Conservation (phyloP, 768 basidiomycete species). For the Pisolithus orientalis region DNA sequence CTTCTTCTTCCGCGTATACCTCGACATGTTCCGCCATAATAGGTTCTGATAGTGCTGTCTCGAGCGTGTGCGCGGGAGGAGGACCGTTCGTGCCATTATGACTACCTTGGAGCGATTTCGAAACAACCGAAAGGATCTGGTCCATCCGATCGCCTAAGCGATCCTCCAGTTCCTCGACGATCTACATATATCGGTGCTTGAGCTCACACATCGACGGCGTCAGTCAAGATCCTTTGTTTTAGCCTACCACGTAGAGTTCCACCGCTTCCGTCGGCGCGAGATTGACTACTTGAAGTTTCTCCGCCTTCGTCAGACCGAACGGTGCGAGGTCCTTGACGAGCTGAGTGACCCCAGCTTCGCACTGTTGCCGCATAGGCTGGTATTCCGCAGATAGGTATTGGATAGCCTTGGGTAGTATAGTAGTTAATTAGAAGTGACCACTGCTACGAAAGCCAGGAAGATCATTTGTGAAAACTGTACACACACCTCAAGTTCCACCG, state of each 20-base stretch:
- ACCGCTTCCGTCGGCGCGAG: conserved; percentile 76
- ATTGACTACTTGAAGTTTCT: conserved; percentile 91
- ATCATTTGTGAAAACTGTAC: conserved; percentile 30
- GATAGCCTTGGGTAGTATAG: conserved; percentile 54
- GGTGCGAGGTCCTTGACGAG: conserved; percentile 63
- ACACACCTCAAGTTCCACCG: conserved; percentile 68
- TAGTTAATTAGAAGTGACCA: not conserved
- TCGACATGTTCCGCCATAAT: conserved; percentile 2
- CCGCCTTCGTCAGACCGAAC: conserved; percentile 78
- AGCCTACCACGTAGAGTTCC: conserved; percentile 78
- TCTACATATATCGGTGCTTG: conserved; percentile 37
- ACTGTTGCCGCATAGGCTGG: conserved; percentile 64
- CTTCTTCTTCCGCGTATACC: conserved; percentile 15
- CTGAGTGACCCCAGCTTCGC: conserved; percentile 51
- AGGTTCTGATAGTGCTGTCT: not conserved
- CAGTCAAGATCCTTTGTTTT: no score
- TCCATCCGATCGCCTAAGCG: conserved; percentile 67
- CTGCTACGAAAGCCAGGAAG: not conserved
- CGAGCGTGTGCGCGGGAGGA: not conserved
- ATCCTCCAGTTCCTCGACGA: conserved; percentile 88
- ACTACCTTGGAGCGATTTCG: conserved; percentile 28
- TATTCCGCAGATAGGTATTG: conserved; percentile 74
- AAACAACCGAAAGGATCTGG: conserved; percentile 56
- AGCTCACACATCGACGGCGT: no score
- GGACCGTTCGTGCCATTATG: no score